Base-by-base conservation (phyloP, 371 early-diverging fungal genomes). In the Capniomyces stellatus region DNA sequence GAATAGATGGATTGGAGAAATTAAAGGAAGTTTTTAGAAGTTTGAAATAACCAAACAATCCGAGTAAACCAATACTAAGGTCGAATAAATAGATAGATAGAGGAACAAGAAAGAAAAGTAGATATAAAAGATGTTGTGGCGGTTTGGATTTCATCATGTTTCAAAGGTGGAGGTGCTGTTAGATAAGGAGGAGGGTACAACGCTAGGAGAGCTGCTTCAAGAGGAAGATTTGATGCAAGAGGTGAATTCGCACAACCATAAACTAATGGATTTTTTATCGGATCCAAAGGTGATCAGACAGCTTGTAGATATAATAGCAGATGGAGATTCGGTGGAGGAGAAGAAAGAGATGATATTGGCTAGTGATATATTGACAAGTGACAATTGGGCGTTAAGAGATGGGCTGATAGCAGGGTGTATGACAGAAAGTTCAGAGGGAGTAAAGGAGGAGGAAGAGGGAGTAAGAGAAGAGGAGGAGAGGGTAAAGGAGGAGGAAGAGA, bases 351-450 rank as follows among this genome's bases (percentile, higher is more conserved):
- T 92, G 1, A 81, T 82, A 54, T 64, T 88, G 27, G 86, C 89
- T 8, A 77, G 82, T 55, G 94, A 93, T 58, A 74, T 93, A 39
- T 67, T 92, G 24, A 78, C 85, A 18, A 87, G 89, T 64, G 89
- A 92, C 64, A 78, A 85, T 31, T 77, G 78, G 67, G 75, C 80
- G 13, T 75, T 92, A 52, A 78, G 79, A 53, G 92, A 92, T 52
- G 81, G 81, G 1, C 57, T 79, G 1, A 57, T 79, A 13, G 54
- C 62, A n/a, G n/a, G n/a, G n/a, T n/a, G n/a, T n/a, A 55, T 59
- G 35, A 35, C 15, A 35, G 6, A 35, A 10, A n/a, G n/a, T n/a
- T 6, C 6, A 15, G 35, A 35, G 10, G n/a, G n/a, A n/a, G n/a
- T n/a, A n/a, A 6, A 35, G 15, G 35, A 35, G 15, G 35, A 35